Conservation (phyloP, 176 grass and related monocot genomes). For the Lolium rigidum region DNA sequence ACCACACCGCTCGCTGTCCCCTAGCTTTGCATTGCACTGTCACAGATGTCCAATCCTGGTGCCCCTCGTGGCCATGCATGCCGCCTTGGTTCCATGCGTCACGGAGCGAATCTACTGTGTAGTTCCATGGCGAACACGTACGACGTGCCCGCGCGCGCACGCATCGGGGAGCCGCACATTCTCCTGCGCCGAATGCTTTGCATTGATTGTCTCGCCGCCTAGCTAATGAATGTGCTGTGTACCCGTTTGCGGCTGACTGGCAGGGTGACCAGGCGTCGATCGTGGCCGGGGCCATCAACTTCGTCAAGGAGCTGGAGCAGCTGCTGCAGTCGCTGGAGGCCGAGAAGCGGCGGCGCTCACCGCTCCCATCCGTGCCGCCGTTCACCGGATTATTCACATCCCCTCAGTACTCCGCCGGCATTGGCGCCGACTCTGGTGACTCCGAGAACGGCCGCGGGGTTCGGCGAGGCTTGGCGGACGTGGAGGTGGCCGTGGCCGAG, state of each 20-base stretch:
- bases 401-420: conserved; percentile 62
- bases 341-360: conserved; percentile 34
- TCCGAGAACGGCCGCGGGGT: not conserved
- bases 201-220: not conserved
- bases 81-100: conserved; percentile 54
- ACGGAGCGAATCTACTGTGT: conserved; percentile 48
- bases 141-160: not conserved
- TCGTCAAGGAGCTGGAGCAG: conserved; percentile 95
- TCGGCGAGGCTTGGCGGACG: conserved; percentile 51
- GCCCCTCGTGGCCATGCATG: conserved; percentile 25
- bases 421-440: not conserved
- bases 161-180: conserved; percentile 41
- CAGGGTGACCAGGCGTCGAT: conserved; percentile 97
- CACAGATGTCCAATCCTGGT: conserved; percentile 50
- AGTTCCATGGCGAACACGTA: conserved; percentile 3
- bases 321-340: conserved; percentile 80
- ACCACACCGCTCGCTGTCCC: conserved; percentile 15
- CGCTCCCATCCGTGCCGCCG: not conserved
- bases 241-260: conserved; percentile 24
- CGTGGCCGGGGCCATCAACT: conserved; percentile 88
- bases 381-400: conserved; percentile 81
- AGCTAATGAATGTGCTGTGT: not conserved
- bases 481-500: conserved; percentile 84
- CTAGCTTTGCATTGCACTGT: conserved; percentile 37
- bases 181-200: conserved; percentile 33